Evolutionary conservation across 2,329 filamentous ascomycete genomes (phyloP), one percentile per base, ranked within the genome.

Genomic region (Neonectria hederae): DNA sequence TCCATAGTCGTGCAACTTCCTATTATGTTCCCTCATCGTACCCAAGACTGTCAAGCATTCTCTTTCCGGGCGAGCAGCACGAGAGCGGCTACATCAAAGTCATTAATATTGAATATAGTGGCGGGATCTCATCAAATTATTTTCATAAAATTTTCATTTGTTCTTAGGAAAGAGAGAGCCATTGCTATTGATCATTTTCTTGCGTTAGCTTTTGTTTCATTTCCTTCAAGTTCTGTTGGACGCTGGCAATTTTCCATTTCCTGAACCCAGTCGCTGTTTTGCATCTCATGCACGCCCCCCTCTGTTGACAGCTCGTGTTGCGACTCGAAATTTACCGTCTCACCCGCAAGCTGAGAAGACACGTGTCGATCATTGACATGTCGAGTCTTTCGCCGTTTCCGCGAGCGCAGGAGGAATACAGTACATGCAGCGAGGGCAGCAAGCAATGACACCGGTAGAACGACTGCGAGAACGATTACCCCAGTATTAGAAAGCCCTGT

Each of bases 391-490:
- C 4, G 10, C 14, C 21, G 42, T 3, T 24, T 45, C 11, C 42
- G 22, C 24, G 19, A 21, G 4, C 42, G 42, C 19, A 45, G 21
- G 24, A 13, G 24, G 1, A 45, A 24, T 6, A 45, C 14, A 4
- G 14, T 6, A 3, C 24, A 26, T 14, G 19, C 42, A 22, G 17
- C 21, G 10, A 45, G 14, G 2, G 11, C 42, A 45, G 42, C 21
- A 6, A 45, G 22, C 3, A 21, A 10, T 22, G 24, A 5, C 4
- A 45, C 42, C 1, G 59, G 59, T 2, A 62, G 46, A 28, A 21
- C 22, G 1, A 62, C 53, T 4, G 45, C 53, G 19, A 62, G 53
- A 28, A 55, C 43, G 13, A 57, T 57, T n/a, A 40, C 56, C 2
- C 13, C 53, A 13, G 51, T 38, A 3, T 32, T 40, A 11, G 59